Percentiles rank a stretch among this genome's conserved stretches.
Conservation (phyloP, 768 basidiomycete genomes). For the Lactarius pseudohatsudake region DNA sequence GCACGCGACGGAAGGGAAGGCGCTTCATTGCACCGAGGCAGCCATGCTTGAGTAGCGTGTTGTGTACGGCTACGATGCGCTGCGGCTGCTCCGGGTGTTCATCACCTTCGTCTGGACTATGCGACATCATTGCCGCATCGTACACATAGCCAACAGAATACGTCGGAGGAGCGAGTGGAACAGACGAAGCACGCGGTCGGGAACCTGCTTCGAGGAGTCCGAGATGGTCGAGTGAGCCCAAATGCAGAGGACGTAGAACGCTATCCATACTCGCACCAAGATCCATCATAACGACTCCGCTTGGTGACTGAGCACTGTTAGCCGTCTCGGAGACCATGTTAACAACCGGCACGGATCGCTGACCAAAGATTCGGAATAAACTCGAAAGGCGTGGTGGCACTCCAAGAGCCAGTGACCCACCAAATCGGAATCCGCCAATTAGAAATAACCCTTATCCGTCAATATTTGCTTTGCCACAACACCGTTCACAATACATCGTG, state of each 20-base stretch:
- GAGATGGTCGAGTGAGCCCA: conserved; percentile 14
- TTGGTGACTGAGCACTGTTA: not conserved
- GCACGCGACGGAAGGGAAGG: conserved; percentile 72
- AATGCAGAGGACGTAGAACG: conserved; percentile 3
- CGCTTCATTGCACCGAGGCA: conserved; percentile 72
- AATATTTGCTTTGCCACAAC: too few relatives aligned
- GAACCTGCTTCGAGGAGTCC: conserved; percentile 12
- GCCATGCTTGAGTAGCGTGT: conserved; percentile 57
- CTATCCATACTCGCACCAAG: conserved; percentile 13
- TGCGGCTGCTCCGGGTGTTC: conserved; percentile 78
- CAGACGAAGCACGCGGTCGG: conserved; percentile 35
- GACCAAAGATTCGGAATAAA: not conserved
- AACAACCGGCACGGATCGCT: not conserved
- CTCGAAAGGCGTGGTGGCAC: conserved; percentile 1
- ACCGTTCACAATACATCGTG: too few relatives aligned
- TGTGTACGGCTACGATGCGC: conserved; percentile 77
- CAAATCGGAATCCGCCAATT: not conserved
- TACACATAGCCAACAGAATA: conserved; percentile 80
- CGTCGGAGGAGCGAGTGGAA: conserved; percentile 26
- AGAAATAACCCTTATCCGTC: too few relatives aligned
- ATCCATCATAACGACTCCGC: not conserved
- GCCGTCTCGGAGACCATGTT: conserved; percentile 1
- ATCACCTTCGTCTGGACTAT: conserved; percentile 60
- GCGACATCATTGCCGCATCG: conserved; percentile 81
- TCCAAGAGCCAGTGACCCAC: not conserved